Percentiles rank a stretch among this genome's conserved stretches.
phyloP scores from a whole-genome alignment of 164 flowering plant genomes.

The Saururus chinensis region DNA sequence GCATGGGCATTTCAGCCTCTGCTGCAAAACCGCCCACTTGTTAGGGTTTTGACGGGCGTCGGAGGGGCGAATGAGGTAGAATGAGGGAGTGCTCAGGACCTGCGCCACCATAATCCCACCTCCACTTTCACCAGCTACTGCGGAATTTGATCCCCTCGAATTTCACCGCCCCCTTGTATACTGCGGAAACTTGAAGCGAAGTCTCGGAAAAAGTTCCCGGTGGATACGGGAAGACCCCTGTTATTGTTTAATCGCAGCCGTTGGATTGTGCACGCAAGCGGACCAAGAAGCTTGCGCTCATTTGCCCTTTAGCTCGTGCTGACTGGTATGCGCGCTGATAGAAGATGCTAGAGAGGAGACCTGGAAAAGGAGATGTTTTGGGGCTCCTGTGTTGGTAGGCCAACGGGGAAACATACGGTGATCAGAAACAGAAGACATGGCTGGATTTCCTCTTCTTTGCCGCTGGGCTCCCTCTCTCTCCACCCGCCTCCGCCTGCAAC shows the following conservation, averaged over 20 bases:
- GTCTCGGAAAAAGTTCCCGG: neutral
- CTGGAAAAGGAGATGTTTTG: too few species aligned
- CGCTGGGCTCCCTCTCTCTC: slow-evolving; percentile 1
- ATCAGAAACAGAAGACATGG: too few species aligned
- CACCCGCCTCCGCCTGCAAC: slow-evolving; percentile 13
- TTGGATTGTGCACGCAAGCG: too few species aligned
- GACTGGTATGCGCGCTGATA: too few species aligned
- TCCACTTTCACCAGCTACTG: neutral
- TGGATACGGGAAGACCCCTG: neutral
- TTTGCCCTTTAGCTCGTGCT: too few species aligned
- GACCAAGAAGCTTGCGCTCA: too few species aligned
- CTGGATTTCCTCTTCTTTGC: slow-evolving; percentile 4
- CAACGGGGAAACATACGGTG: too few species aligned
- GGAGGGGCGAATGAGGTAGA: neutral
- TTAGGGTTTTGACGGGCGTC: neutral
- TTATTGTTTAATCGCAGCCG: too few species aligned
- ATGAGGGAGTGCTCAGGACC: neutral
- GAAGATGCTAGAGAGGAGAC: neutral
- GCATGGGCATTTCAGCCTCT: neutral
- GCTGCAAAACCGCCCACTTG: neutral
- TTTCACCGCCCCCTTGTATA: too few species aligned
- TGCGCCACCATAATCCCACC: neutral
- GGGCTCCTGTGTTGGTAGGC: too few species aligned
- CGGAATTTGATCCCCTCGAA: too few species aligned
- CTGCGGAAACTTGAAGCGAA: too few species aligned